Percentiles rank a stretch among this genome's conserved stretches.
Evolutionary conservation across 1,284 basidiomycete species (phyloP).

Genomic region (Thecaphora frezii): DNA sequence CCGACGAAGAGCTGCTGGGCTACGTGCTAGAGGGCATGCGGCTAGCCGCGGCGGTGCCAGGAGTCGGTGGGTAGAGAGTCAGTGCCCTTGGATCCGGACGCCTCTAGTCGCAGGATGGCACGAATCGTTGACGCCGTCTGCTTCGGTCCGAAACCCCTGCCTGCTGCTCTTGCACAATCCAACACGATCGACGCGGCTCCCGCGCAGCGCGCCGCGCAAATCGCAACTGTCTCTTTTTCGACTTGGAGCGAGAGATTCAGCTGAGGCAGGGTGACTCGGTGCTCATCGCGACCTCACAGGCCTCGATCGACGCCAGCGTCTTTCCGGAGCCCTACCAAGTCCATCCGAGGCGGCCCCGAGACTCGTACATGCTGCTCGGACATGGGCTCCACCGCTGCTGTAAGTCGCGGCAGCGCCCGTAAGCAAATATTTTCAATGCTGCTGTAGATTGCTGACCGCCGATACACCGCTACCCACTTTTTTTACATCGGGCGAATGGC

Average conservation of each 20-base stretch:
- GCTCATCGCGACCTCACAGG: constrained; percentile 26
- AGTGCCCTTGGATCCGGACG: background rate
- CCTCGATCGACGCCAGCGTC: constrained; percentile 61
- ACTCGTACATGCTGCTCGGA: constrained; percentile 64
- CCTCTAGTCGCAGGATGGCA: background rate
- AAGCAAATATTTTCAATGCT: too few species aligned
- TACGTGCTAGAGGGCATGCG: constrained; percentile 30
- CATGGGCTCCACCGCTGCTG: constrained; percentile 65
- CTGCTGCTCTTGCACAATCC: too few species aligned
- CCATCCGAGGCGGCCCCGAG: constrained; percentile 63
- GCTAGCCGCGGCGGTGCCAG: constrained; percentile 14
- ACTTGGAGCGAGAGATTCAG: constrained; percentile 13
- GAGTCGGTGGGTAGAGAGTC: constrained; percentile 7
- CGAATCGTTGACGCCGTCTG: too few species aligned
- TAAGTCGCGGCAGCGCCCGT: background rate
- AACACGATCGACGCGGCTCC: too few species aligned
- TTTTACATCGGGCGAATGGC: too few species aligned
- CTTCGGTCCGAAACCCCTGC: too few species aligned
- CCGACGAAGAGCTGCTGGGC: constrained; percentile 17
- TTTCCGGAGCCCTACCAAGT: constrained; percentile 65
- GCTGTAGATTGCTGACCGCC: too few species aligned
- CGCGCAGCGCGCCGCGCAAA: constrained; percentile 7
- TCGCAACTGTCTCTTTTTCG: constrained; percentile 10
- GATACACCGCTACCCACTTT: background rate
- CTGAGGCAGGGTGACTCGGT: constrained; percentile 40